phyloP scores from a whole-genome alignment of 2,329 filamentous ascomycete species.

The Claviceps paspali region DNA sequence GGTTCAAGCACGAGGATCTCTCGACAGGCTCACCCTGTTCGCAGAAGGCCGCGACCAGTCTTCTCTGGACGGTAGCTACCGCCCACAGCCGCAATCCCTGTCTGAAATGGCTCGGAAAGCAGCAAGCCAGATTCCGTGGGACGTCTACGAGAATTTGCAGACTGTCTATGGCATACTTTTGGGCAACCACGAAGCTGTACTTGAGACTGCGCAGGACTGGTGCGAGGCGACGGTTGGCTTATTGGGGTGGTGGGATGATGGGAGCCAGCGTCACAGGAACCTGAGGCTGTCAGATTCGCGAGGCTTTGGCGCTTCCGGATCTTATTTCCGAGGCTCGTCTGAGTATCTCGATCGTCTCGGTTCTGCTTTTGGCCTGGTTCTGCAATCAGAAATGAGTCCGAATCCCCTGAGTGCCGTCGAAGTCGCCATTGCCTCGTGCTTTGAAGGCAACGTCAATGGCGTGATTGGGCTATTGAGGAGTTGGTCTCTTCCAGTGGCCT shows the following conservation, averaged over 20 bases:
- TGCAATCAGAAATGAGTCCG: conserved; percentile 57
- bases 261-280: conserved; percentile 32
- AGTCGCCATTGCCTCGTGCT: conserved; percentile 64
- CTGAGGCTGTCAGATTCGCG: conserved; percentile 26
- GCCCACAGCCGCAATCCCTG: conserved; percentile 32
- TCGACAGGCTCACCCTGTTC: conserved; percentile 59
- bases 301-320: conserved; percentile 17
- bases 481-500: conserved; percentile 69
- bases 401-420: conserved; percentile 64
- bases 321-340: conserved; percentile 37
- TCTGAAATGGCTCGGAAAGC: conserved; percentile 60
- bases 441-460: conserved; percentile 69
- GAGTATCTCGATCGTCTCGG: conserved; percentile 62
- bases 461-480: conserved; percentile 57
- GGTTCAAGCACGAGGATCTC: conserved; percentile 52
- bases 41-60: conserved; percentile 56
- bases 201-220: conserved; percentile 75
- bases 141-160: conserved; percentile 72
- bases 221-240: conserved; percentile 74
- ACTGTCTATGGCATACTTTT: conserved; percentile 69
- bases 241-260: conserved; percentile 84
- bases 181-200: conserved; percentile 59
- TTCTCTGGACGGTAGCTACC: conserved; percentile 17
- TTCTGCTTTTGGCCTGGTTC: conserved; percentile 53
- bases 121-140: conserved; percentile 77